phyloP scores from a whole-genome alignment of 208 protist genomes.

The Wallacemonas collosoma region DNA sequence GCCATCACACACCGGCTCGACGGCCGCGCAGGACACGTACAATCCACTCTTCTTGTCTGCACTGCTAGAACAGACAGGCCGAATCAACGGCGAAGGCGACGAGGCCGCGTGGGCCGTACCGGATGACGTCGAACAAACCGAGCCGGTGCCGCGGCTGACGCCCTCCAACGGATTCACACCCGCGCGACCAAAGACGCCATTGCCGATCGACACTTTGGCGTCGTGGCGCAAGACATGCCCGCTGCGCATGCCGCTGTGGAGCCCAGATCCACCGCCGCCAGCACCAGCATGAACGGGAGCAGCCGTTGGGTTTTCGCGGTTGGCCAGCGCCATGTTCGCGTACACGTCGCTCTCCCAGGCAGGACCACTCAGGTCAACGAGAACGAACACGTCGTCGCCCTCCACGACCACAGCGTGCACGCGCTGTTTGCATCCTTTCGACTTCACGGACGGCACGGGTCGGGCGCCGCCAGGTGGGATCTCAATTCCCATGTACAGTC shows the following conservation, averaged over 20 bases:
- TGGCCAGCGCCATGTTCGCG: conserved; percentile 74
- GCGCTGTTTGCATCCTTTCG: conserved; percentile 89
- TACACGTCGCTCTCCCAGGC: conserved; percentile 76
- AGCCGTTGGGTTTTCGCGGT: conserved; percentile 50
- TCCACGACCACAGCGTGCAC: conserved; percentile 66
- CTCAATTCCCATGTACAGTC: conserved; percentile 81
- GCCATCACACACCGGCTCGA: conserved; percentile 44
- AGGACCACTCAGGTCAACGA: conserved; percentile 50
- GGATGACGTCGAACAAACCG: too few species aligned
- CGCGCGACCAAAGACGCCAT: conserved; percentile 1
- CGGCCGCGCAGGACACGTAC: conserved; percentile 32
- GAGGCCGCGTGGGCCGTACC: background rate
- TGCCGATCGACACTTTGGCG: background rate
- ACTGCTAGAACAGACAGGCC: background rate
- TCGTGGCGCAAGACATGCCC: conserved; percentile 58
- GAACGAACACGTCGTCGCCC: conserved; percentile 68
- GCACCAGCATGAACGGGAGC: conserved; percentile 32
- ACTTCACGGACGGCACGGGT: conserved; percentile 43
- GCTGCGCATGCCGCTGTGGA: conserved; percentile 63
- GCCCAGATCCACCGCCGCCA: conserved; percentile 15
- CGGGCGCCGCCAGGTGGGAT: conserved; percentile 36
- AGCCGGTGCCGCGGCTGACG: background rate
- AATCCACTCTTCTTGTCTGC: background rate
- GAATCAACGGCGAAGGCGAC: background rate
- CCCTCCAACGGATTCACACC: background rate